Conservation (phyloP, 108 stramenopile genomes). For the Pseudonitzschia pungens region DNA sequence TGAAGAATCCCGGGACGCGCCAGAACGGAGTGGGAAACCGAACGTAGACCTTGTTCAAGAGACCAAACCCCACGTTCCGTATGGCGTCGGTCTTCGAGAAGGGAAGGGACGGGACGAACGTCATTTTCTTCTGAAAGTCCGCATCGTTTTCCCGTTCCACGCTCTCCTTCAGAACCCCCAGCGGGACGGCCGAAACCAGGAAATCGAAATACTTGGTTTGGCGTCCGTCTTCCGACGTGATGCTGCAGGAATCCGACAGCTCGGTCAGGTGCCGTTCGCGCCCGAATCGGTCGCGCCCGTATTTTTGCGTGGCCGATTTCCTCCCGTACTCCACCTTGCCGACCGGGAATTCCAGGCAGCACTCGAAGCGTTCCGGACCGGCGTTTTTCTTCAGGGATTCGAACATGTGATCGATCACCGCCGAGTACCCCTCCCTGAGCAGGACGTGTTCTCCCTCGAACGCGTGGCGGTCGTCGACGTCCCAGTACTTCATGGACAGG, state of each 20-base stretch:
- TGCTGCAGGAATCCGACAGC: constrained; percentile 59
- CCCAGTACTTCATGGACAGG: constrained; percentile 77
- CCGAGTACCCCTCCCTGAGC: constrained; percentile 63
- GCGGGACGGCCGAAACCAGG: constrained; percentile 69
- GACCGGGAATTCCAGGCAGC: constrained; percentile 45
- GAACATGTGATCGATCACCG: constrained; percentile 42
- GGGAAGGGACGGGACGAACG: constrained; percentile 71
- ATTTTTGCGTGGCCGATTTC: constrained; percentile 39
- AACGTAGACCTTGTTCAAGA: constrained; percentile 69
- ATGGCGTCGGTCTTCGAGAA: constrained; percentile 71
- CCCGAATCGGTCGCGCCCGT: constrained; percentile 11
- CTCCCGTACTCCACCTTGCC: constrained; percentile 56
- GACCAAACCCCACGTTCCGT: constrained; percentile 66
- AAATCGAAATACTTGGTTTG: constrained; percentile 49
- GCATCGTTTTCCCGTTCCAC: not conserved
- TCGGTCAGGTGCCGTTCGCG: constrained; percentile 27
- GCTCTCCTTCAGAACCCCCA: constrained; percentile 79
- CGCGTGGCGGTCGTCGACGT: constrained; percentile 76
- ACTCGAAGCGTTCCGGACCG: constrained; percentile 48
- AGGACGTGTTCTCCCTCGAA: constrained; percentile 85
- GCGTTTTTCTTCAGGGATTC: constrained; percentile 28
- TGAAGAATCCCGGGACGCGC: constrained; percentile 34
- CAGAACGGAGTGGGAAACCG: constrained; percentile 53
- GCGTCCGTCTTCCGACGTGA: constrained; percentile 38
- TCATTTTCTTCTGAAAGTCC: constrained; percentile 12